Base-by-base conservation (phyloP, 2,329 filamentous ascomycete genomes). In the Cordyceps cicadae region DNA sequence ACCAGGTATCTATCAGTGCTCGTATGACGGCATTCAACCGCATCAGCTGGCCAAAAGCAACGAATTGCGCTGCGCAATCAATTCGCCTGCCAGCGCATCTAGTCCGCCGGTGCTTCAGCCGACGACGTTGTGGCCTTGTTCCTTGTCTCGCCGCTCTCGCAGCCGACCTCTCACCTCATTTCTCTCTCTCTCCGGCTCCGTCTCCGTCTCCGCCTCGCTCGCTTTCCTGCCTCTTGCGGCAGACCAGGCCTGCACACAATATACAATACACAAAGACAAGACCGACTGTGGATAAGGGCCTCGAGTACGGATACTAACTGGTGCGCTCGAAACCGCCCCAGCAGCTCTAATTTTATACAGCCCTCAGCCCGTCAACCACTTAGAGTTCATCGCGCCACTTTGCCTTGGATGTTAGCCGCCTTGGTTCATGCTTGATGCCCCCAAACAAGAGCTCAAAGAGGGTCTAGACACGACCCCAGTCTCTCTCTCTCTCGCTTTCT, bases 281-380 rank as follows among this genome's bases (percentile, higher is more conserved):
- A 21, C 21, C 53, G 41, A 55, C 34, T 49, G 54, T 24, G 43
- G 43, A 48, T 49, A 52, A 29, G 32, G 55, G 15, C 34, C 15
- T 49, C 45, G 17, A 24, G 24, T 24, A 24, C 24, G 29, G 6
- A 6, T 29, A 7, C 29, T 29, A 3, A 12, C 26, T 46, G 9
- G 12, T 14, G 34, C 11, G 5, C 29, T 39, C 34, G 45, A 45
- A 37, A 19, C 24, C n/a, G 26, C 37, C 48, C 56, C 21, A n/a
- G 17, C 11, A 45, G 48, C 48, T 71, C 74, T 78, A 75, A 77
- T 78, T 76, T 78, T 74, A 77, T 75, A 75, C 73, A 70, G 67
- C 64, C 67, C 21, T 32, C 21, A 49, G 70, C 64, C 67, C 59
- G 65, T 67, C 72, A 69, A 73, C 77, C 77, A 77, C 70, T 77